Conservation (phyloP, 2,329 filamentous ascomycete genomes). For the Fusarium penzigii region DNA sequence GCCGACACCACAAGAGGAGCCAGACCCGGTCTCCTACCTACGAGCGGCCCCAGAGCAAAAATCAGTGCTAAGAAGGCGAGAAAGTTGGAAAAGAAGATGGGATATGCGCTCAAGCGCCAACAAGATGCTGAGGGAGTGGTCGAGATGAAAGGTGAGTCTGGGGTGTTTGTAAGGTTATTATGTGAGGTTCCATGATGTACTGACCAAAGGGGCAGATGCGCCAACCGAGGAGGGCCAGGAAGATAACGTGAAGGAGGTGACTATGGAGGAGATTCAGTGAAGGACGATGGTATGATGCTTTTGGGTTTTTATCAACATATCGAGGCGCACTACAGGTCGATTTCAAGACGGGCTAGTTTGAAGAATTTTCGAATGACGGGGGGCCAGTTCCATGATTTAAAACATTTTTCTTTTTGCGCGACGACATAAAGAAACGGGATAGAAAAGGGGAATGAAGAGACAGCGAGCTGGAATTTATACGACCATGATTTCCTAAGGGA, state of each 20-base stretch:
- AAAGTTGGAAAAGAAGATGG: conserved; percentile 57
- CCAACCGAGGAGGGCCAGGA: conserved; percentile 19
- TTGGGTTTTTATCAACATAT: neutral
- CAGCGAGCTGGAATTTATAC: no score
- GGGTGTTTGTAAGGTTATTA: neutral
- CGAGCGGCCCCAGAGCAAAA: conserved; percentile 52
- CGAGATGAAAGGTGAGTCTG: conserved; percentile 47
- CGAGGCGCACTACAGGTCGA: neutral
- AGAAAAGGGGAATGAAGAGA: no score
- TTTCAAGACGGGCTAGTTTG: no score
- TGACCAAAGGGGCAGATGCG: conserved; percentile 20
- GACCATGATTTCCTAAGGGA: no score
- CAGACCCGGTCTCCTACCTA: conserved; percentile 54
- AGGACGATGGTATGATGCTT: neutral
- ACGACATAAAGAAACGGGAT: no score
- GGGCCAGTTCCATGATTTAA: no score
- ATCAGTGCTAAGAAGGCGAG: conserved; percentile 57
- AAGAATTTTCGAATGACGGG: no score
- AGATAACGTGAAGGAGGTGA: conserved; percentile 27
- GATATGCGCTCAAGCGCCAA: conserved; percentile 54
- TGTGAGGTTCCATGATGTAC: conserved; percentile 1
- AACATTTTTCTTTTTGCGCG: no score
- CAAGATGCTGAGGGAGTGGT: conserved; percentile 51
- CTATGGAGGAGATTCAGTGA: conserved; percentile 31
- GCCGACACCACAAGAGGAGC: conserved; percentile 51